Percentiles rank a stretch among this genome's conserved stretches.
Evolutionary conservation across 73 alveolate genomes (phyloP).

Genomic region (Uronychia setigera): DNA sequence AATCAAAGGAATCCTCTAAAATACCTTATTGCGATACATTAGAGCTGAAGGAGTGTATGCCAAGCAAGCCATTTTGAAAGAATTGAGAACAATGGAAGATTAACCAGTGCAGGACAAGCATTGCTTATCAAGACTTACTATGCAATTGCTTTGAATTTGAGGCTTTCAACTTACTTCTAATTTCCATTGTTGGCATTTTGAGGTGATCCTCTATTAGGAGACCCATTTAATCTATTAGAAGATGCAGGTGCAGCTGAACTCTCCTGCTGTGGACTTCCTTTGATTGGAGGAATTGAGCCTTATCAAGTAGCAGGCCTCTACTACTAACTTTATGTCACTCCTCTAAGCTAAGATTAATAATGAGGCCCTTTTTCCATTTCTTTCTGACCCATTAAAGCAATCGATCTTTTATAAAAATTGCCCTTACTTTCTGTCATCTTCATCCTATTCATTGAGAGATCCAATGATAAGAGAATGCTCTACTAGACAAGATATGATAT

Average conservation of each 20-base stretch:
- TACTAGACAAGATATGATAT: neutral
- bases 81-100: conserved; percentile 19
- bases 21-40: conserved; percentile 20
- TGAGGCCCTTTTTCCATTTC: neutral
- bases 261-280: neutral
- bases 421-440: neutral
- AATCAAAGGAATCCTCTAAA: conserved; percentile 8
- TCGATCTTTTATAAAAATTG: neutral
- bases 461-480: neutral
- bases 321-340: neutral
- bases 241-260: neutral
- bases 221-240: neutral
- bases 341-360: neutral
- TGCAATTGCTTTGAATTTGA: neutral
- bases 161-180: neutral
- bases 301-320: neutral
- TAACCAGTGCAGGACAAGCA: conserved; percentile 72
- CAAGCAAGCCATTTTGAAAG: conserved; percentile 72
- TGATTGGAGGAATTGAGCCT: neutral
- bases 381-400: conserved; percentile 5
- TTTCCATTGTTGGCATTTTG: neutral
- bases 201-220: neutral
- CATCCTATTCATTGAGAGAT: conserved; percentile 2
- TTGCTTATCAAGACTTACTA: conserved; percentile 45
- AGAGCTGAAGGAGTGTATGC: conserved; percentile 67